Percentiles rank a stretch among this genome's conserved stretches.
phyloP scores from a whole-genome alignment of 345 rosid genomes.

The Tarenaya hassleriana region DNA sequence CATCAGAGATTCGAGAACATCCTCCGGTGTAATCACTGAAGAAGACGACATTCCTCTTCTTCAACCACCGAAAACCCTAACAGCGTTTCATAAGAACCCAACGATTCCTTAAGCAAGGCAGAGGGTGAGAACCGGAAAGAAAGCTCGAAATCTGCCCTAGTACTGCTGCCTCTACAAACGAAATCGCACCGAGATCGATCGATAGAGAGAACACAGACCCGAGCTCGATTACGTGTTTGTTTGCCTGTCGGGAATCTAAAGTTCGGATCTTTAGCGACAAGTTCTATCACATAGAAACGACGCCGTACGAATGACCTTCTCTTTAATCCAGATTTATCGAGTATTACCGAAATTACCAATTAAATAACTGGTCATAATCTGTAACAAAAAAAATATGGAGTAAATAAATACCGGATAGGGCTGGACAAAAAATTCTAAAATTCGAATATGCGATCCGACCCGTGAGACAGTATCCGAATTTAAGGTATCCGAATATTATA shows the following conservation, averaged over 20 bases:
- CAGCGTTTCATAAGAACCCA: background rate
- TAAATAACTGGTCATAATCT: no score
- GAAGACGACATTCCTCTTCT: constrained; percentile 44
- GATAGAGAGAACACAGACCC: constrained; percentile 5
- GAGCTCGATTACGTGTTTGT: constrained; percentile 6
- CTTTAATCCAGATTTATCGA: no score
- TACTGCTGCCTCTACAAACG: background rate
- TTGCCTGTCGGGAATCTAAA: background rate
- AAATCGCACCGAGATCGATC: background rate
- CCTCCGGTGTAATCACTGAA: constrained; percentile 72
- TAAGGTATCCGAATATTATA: no score
- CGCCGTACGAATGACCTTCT: no score
- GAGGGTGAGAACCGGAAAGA: background rate
- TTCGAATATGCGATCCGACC: no score
- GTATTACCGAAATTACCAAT: no score
- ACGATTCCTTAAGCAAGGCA: background rate
- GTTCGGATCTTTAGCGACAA: no score
- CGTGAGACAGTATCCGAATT: no score
- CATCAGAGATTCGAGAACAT: constrained; percentile 76
- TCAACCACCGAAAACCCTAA: constrained; percentile 20
- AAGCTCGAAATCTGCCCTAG: background rate
- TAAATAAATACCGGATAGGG: no score
- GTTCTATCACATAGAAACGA: no score
- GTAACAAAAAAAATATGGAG: no score
- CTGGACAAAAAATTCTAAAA: no score